These are phyloP conservation scores for Phyllosticta citrichinensis DNA, from an alignment of 2,329 filamentous ascomycete genomes.

Conservation along the genomic window DNA sequence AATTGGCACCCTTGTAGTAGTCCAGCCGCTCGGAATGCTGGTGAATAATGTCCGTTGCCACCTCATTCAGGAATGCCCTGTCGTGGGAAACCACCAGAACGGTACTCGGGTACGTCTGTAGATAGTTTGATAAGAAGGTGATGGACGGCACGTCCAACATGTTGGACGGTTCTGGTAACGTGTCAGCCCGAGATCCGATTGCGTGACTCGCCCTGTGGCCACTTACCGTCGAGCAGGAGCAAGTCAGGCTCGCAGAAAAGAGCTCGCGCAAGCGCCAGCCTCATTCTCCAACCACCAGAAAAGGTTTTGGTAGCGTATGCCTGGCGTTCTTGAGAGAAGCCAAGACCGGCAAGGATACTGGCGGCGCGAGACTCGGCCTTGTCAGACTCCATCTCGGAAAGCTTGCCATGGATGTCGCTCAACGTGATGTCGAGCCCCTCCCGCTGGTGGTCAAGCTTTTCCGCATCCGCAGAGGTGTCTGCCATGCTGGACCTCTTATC, in stretches of 20 bases:
- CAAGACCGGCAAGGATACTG: slow-evolving; percentile 91
- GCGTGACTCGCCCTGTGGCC: slow-evolving; percentile 1
- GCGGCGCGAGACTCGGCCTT: slow-evolving; percentile 93
- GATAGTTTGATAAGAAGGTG: slow-evolving; percentile 92
- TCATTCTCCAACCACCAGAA: slow-evolving; percentile 99
- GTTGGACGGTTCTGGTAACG: slow-evolving; percentile 74
- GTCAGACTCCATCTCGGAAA: slow-evolving; percentile 98
- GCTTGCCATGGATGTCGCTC: slow-evolving; percentile 80
- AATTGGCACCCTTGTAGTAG: slow-evolving; percentile 98
- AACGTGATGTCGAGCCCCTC: slow-evolving; percentile 86
- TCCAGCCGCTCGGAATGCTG: slow-evolving; percentile 95
- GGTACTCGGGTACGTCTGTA: slow-evolving; percentile 88
- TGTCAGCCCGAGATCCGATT: slow-evolving; percentile 3
- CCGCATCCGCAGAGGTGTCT: slow-evolving; percentile 84
- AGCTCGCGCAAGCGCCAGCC: slow-evolving; percentile 84
- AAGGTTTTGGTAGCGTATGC: slow-evolving; percentile 93
- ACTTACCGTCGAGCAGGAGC: slow-evolving; percentile 67
- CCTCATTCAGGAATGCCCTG: slow-evolving; percentile 95
- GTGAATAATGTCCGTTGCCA: slow-evolving; percentile 98
- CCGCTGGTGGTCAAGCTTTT: slow-evolving; percentile 71
- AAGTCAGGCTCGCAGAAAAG: slow-evolving; percentile 97
- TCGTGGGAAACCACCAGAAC: slow-evolving; percentile 97
- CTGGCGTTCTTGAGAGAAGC: slow-evolving; percentile 89
- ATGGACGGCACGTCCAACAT: slow-evolving; percentile 99
- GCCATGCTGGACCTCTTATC: slow-evolving; percentile 67